These are phyloP conservation scores for Coleophoma cylindrospora DNA, from an alignment of 2,329 filamentous ascomycete genomes.

Conservation along the genomic window DNA sequence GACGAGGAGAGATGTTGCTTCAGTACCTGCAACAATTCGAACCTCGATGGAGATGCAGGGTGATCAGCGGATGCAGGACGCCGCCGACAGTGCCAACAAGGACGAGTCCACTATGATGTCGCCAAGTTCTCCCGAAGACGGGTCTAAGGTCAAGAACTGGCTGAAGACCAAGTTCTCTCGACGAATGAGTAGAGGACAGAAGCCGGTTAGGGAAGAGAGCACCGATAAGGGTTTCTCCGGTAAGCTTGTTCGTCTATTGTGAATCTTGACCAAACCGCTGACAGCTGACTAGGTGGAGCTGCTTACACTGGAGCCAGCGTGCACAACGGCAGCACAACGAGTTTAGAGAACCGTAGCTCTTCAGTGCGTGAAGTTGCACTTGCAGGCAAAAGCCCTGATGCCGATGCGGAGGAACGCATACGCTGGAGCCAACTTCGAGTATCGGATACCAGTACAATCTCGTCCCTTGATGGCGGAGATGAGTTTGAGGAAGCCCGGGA, in stretches of 20 bases:
- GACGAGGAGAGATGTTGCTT: conserved; percentile 7
- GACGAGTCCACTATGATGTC: conserved; percentile 15
- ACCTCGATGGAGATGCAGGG: conserved; percentile 24
- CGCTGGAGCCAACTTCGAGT: background rate
- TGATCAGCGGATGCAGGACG: conserved; percentile 15
- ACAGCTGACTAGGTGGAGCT: conserved; percentile 31
- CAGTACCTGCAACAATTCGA: conserved; percentile 10
- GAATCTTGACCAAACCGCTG: too few relatives aligned
- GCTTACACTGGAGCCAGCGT: conserved; percentile 37
- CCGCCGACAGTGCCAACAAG: conserved; percentile 13
- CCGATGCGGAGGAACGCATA: background rate
- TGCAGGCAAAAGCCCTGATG: conserved; percentile 1
- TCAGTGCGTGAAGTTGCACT: conserved; percentile 14
- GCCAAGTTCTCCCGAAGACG: conserved; percentile 11
- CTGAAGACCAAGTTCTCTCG: conserved; percentile 48
- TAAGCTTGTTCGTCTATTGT: too few relatives aligned
- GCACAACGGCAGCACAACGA: conserved; percentile 39
- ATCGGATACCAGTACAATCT: conserved; percentile 8
- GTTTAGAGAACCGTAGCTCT: conserved; percentile 17
- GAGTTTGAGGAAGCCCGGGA: conserved; percentile 47
- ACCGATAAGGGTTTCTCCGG: conserved; percentile 38
- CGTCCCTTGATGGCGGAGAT: conserved; percentile 16
- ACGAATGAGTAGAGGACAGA: conserved; percentile 18
- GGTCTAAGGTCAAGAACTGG: conserved; percentile 39
- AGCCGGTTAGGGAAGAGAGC: conserved; percentile 7